Evolutionary conservation across 176 grass and related monocot genomes (phyloP).

Genomic region (Thinopyrum elongatum): DNA sequence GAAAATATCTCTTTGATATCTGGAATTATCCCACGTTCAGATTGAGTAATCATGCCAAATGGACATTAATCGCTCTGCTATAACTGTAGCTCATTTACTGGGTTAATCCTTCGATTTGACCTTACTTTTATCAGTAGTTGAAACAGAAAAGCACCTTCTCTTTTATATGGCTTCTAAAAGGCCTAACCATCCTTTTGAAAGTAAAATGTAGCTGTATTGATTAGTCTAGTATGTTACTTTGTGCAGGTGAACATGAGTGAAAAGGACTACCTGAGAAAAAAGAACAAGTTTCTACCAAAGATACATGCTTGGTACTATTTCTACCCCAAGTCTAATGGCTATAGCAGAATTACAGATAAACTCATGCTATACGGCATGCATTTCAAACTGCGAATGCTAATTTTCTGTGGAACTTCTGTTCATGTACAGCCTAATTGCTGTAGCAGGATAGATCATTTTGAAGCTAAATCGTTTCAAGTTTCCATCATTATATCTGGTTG

Average conservation of each 20-base stretch:
- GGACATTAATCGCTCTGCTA: neutral
- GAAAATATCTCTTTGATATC: neutral
- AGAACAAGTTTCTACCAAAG: constrained; percentile 98
- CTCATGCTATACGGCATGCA: neutral
- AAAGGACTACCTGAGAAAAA: constrained; percentile 96
- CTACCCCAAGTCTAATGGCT: constrained; percentile 9
- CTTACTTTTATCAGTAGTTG: neutral
- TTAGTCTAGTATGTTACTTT: constrained; percentile 27
- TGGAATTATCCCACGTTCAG: neutral
- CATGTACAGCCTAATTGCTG: neutral
- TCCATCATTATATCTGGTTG: constrained; percentile 12
- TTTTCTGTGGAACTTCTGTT: neutral
- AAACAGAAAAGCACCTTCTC: neutral
- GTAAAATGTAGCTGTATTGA: neutral
- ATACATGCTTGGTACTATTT: constrained; percentile 87
- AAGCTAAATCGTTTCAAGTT: neutral
- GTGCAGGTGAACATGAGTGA: constrained; percentile 99
- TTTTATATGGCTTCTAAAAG: neutral
- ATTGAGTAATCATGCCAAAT: neutral
- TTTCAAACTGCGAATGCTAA: neutral
- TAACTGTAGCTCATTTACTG: neutral
- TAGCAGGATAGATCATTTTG: neutral
- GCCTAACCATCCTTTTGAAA: neutral
- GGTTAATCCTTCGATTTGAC: neutral
- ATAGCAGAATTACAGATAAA: neutral